These are phyloP conservation scores for Alternaria triticimaculans DNA, from an alignment of 2,329 filamentous ascomycete genomes.

Conservation along the genomic window DNA sequence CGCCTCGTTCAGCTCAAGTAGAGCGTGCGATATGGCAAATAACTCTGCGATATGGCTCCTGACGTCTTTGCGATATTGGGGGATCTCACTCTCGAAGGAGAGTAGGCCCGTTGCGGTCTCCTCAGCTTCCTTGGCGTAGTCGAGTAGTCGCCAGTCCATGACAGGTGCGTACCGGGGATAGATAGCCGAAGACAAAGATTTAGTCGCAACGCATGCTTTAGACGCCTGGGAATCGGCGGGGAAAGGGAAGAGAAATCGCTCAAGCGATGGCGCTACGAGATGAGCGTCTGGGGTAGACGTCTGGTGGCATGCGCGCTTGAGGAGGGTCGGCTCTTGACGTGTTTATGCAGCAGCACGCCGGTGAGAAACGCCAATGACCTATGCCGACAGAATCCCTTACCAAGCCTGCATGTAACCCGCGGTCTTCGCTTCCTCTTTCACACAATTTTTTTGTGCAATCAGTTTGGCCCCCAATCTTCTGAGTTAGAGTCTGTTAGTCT, in stretches of 20 bases:
- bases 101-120: conserved; percentile 60
- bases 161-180: conserved; percentile 32
- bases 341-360: conserved; percentile 41
- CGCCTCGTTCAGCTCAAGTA: conserved; percentile 57
- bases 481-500: conserved; percentile 16
- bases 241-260: conserved; percentile 15
- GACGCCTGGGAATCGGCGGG: conserved; percentile 16
- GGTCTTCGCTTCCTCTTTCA: conserved; percentile 35
- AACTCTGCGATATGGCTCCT: conserved; percentile 61
- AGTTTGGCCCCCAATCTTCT: conserved; percentile 40
- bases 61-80: conserved; percentile 60
- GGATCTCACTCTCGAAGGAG: conserved; percentile 58
- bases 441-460: conserved; percentile 23
- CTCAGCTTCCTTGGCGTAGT: conserved; percentile 57
- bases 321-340: conserved; percentile 44
- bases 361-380: conserved; percentile 44
- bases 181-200: conserved; percentile 28
- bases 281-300: conserved; percentile 36
- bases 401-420: conserved; percentile 42
- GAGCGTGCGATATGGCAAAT: conserved; percentile 59
- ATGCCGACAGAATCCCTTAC: conserved; percentile 41
- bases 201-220: conserved; percentile 24
- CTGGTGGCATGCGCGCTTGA: conserved; percentile 30
- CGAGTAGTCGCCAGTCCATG: conserved; percentile 49
- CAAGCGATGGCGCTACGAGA: conserved; percentile 37